Evolutionary conservation across 495 filamentous ascomycete genomes (phyloP), one percentile per base, ranked within the genome.

Genomic region (Penicillium salamii): DNA sequence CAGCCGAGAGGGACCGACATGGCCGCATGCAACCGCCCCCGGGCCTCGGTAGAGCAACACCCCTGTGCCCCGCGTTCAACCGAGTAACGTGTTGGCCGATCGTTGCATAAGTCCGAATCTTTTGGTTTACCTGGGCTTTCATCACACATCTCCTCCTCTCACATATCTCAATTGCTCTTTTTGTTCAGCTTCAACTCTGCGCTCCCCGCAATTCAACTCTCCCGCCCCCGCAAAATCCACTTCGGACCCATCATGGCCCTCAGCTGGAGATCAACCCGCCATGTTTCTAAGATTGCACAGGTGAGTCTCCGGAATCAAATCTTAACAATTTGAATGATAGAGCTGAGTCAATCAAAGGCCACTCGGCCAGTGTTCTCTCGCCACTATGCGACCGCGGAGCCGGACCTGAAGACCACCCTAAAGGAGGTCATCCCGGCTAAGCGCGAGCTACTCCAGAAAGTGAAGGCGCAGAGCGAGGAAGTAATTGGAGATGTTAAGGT

Each of bases 401-500:
- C 85, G 51, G 88, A 93, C 59, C 83, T 97, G 63, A 97, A 97
- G 69, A 75, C 84, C 21, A 87, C 88, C 20, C 78, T 98, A 42
- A 87, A 82, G 56, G 81, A 87, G 55, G 78, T 80, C 42, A 95
- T 98, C 56, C 93, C 93, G 19, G 88, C 81, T 39, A 98, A 98
- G 73, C 84, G 90, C 33, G 93, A 96, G 65, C 84, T 93, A 7
- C 75, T 97, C 46, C 89, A 95, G 70, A 84, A 90, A 67, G 87
- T 97, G 68, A 96, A 95, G 77, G 80, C 84, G 33, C 82, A 92
- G 66, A 80, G 83, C n/a, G 79, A 83, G 50, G 91, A 90, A 58
- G 81, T 79, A 20, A 83, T 97, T 54, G 92, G 95, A 35, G 89
- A 97, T 57, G 85, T 97, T 63, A 95, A 88, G 77, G 81, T 97